Percentiles rank a stretch among this genome's conserved stretches.
phyloP scores from a whole-genome alignment of 495 filamentous ascomycete genomes.

The Patellaria atrata region DNA sequence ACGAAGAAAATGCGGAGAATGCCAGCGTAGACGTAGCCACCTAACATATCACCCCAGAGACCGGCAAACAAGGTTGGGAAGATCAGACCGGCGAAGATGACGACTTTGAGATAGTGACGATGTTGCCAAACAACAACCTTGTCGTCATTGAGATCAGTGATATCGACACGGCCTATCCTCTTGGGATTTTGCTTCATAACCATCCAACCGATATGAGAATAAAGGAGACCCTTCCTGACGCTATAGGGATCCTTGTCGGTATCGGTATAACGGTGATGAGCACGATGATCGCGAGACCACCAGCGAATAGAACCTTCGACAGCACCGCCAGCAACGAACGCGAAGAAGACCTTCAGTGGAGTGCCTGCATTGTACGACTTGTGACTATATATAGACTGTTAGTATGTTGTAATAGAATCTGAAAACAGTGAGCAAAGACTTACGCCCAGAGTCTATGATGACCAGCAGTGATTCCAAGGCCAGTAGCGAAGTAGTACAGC shows the following conservation, averaged over 20 bases:
- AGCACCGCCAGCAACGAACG: constrained; percentile 81
- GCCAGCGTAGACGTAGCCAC: constrained; percentile 88
- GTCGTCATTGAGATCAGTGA: constrained; percentile 91
- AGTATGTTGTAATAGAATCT: too few relatives aligned
- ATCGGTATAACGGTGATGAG: constrained; percentile 98
- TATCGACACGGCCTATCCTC: constrained; percentile 75
- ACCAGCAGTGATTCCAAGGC: constrained; percentile 21
- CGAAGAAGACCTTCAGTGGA: constrained; percentile 85
- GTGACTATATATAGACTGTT: constrained; percentile 91
- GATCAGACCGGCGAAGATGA: constrained; percentile 73
- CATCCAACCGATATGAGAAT: constrained; percentile 83
- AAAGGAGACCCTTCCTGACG: constrained; percentile 92
- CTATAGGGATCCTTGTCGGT: constrained; percentile 99
- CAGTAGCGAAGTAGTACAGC: constrained; percentile 78
- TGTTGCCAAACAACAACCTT: constrained; percentile 91
- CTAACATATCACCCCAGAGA: constrained; percentile 80
- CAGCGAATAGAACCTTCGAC: constrained; percentile 93
- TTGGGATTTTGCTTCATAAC: constrained; percentile 38
- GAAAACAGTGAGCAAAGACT: constrained; percentile 33
- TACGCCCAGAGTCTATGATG: constrained; percentile 22
- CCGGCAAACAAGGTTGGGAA: constrained; percentile 76
- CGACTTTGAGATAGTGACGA: constrained; percentile 79
- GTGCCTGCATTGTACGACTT: constrained; percentile 81
- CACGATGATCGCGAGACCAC: constrained; percentile 94
- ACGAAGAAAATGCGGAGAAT: constrained; percentile 97